These are phyloP conservation scores for Colletotrichum sublineola DNA, from an alignment of 2,329 filamentous ascomycete genomes.

Conservation along the genomic window DNA sequence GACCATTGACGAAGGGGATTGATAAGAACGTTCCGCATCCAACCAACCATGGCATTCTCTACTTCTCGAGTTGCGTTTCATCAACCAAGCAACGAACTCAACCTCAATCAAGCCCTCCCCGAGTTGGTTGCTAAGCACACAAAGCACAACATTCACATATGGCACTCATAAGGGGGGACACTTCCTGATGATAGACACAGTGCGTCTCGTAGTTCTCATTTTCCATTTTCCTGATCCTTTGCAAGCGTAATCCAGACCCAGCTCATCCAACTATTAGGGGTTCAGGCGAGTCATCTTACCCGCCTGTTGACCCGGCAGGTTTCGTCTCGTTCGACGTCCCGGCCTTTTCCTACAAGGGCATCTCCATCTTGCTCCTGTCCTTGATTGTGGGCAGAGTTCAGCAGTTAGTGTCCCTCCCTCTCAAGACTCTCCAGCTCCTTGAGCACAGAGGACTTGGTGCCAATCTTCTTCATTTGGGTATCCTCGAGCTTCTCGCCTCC, in stretches of 20 bases:
- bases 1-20: not conserved
- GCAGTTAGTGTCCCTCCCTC: conserved; percentile 33
- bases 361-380: not conserved
- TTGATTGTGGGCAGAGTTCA: not conserved
- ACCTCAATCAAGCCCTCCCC: too few species aligned
- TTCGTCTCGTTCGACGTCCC: not conserved
- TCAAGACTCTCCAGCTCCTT: conserved; percentile 80
- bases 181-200: not conserved
- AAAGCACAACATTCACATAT: not conserved
- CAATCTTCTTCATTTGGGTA: conserved; percentile 98
- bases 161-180: not conserved
- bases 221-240: conserved; percentile 20
- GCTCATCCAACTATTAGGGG: conserved; percentile 12
- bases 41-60: not conserved
- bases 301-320: not conserved
- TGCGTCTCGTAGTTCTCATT: conserved; percentile 14
- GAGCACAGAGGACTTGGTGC: conserved; percentile 85
- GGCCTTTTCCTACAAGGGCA: not conserved
- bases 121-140: not conserved
- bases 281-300: not conserved
- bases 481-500: conserved; percentile 97
- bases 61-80: not conserved
- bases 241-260: conserved; percentile 19
- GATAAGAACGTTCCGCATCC: not conserved
- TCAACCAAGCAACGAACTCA: not conserved